Evolutionary conservation across 1,284 basidiomycete species (phyloP).

Genomic region (Coniferiporia sulphurascens): DNA sequence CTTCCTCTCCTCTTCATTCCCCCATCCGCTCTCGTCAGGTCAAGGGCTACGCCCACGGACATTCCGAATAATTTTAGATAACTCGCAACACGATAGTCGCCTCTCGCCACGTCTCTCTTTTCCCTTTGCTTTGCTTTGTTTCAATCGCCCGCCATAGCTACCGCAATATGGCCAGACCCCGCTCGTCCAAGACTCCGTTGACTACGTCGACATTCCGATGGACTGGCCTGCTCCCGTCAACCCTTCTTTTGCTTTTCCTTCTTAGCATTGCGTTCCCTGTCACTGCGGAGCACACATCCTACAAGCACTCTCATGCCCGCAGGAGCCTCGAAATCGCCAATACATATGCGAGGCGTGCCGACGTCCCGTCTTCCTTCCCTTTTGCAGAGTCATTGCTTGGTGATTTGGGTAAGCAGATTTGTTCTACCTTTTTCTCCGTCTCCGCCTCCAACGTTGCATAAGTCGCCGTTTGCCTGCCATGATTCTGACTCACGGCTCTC

Average conservation of each 20-base stretch:
- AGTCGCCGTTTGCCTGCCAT: not conserved
- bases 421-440: not conserved
- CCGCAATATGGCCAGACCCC: conserved; percentile 11
- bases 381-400: too few species aligned
- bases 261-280: not conserved
- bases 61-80: conserved; percentile 8
- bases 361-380: not conserved
- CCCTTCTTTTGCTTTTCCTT: conserved; percentile 4
- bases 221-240: not conserved
- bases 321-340: conserved; percentile 6
- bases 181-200: not conserved
- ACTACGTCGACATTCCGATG: not conserved
- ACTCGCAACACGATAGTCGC: too few species aligned
- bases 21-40: conserved; percentile 5
- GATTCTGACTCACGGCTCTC: too few species aligned
- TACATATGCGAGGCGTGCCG: conserved; percentile 2
- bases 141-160: conserved; percentile 18
- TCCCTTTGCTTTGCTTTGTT: conserved; percentile 26
- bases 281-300: conserved; percentile 10
- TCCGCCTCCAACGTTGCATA: not conserved
- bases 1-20: not conserved
- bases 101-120: conserved; percentile 23
- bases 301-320: conserved; percentile 6
- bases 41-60: not conserved
- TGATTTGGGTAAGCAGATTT: not conserved